Conservation (phyloP, 148 eudicot species). For the Nepenthes mirabilis region DNA sequence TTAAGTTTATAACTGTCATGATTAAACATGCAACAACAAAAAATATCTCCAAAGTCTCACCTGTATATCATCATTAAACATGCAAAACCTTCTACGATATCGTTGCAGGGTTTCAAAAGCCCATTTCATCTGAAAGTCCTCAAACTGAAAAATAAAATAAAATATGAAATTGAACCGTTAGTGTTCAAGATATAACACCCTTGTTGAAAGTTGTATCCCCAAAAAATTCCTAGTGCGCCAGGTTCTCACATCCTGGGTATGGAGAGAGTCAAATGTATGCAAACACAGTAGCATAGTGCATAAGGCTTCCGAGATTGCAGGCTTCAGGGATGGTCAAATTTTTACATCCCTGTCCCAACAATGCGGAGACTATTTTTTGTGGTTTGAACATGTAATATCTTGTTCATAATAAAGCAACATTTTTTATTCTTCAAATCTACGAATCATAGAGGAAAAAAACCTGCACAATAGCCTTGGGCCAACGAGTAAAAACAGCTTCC, state of each 20-base stretch:
- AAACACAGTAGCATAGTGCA: too few species aligned
- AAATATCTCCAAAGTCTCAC: constrained; percentile 16
- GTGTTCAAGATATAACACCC: background rate
- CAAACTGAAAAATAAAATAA: constrained; percentile 48
- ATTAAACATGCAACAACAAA: background rate
- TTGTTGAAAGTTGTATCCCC: too few species aligned
- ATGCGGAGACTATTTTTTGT: too few species aligned
- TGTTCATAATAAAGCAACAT: too few species aligned
- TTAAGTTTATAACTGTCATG: background rate
- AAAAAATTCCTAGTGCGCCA: too few species aligned
- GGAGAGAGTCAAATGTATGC: too few species aligned
- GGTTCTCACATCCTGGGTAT: too few species aligned
- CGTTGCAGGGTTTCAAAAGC: constrained; percentile 93
- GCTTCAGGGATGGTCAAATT: too few species aligned
- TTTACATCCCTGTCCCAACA: too few species aligned
- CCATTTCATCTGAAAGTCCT: constrained; percentile 99
- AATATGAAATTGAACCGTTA: background rate
- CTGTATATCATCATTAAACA: constrained; percentile 99
- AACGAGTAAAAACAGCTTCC: constrained; percentile 92
- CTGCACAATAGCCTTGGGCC: constrained; percentile 99
- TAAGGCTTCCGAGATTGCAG: too few species aligned
- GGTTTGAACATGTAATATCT: too few species aligned
- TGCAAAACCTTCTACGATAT: constrained; percentile 75
- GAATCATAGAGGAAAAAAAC: constrained; percentile 21
- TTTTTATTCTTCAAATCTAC: too few species aligned